Evolutionary conservation across 441 rosid genomes (phyloP), one percentile per base, ranked within the genome.

Genomic region (Adansonia gregorii): DNA sequence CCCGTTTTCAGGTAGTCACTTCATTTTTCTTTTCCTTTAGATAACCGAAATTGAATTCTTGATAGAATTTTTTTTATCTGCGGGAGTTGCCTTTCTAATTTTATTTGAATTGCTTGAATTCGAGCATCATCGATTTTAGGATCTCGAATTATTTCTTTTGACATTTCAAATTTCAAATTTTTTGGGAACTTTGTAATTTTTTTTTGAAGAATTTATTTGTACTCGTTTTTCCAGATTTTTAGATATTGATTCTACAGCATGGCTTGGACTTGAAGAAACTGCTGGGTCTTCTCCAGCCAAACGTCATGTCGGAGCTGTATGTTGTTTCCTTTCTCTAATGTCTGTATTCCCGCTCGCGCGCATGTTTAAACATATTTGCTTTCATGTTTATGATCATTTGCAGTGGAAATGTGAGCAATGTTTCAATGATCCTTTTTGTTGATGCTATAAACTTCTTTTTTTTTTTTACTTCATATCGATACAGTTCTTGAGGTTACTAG

Each of bases 201-300:
- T 3, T 7, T 17, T 9, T 68, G 20, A 15, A 17, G 14, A 17
- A 35, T 73, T 65, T 63, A 20, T 46, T 27, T 72, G 12, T 9
- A n/a, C 60, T 55, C 15, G 6, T n/a, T 6, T 67, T 45, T 27
- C 15, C 64, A 95, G 99, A 78, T 89, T 87, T 83, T 85, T 94
- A 54, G 89, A 86, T 60, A 84, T 95, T 20, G 94, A 89, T 12
- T 83, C 92, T 0, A 60, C 81, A 0, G 92, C 97, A 6, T 91
- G 97, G 98, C 84, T 70, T 70, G 98, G 97, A 69, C 87, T 95
- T 0, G 92, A 94, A 84, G 94, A 95, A 86, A 91, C 99, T 41
- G 94, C 97, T 43, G 90, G 89, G 22, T 85, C 93, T 68, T 87
- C 93, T 76, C 90, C 93, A 8, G 91, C 91, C 24, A 89, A 87